Percentiles rank a stretch among this genome's conserved stretches.
These are phyloP conservation scores for Coccomyxa subellipsoidea DNA, from an alignment of 163 green algal genomes.

Conservation along the genomic window DNA sequence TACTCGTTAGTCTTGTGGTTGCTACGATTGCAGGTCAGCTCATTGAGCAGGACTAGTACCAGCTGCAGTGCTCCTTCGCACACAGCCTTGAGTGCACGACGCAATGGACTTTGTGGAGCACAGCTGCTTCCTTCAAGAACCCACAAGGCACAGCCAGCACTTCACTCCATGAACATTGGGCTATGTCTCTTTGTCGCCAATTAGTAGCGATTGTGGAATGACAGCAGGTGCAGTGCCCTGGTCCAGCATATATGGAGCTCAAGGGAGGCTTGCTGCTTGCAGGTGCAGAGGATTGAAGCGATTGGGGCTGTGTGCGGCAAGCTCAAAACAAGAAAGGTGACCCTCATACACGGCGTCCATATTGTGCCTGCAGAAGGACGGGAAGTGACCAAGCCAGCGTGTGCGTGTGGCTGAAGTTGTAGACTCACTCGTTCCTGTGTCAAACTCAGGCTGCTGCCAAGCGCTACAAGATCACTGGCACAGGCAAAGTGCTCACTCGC, in stretches of 20 bases:
- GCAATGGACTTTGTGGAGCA: neutral
- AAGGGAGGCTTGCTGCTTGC: neutral
- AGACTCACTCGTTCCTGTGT: neutral
- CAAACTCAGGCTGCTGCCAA: slow-evolving; percentile 72
- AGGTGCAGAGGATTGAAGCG: neutral
- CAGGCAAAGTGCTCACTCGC: slow-evolving; percentile 81
- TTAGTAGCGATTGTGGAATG: too few relatives aligned
- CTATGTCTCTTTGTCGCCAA: too few relatives aligned
- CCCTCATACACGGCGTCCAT: too few relatives aligned
- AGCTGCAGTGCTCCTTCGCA: neutral
- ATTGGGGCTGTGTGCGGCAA: neutral
- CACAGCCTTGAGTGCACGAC: neutral
- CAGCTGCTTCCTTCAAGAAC: neutral
- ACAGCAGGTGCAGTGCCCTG: too few relatives aligned
- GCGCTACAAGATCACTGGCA: slow-evolving; percentile 84
- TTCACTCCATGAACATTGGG: too few relatives aligned
- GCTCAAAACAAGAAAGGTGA: slow-evolving; percentile 9
- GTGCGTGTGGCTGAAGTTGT: too few relatives aligned
- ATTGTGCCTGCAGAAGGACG: too few relatives aligned
- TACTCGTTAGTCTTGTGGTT: too few relatives aligned
- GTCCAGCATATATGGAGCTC: too few relatives aligned
- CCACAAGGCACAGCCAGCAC: neutral
- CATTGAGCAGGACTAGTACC: neutral
- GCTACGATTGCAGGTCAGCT: neutral
- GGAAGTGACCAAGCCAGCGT: too few relatives aligned